Conservation (phyloP, 2,329 filamentous ascomycete genomes). For the Acrocalymma vagum region DNA sequence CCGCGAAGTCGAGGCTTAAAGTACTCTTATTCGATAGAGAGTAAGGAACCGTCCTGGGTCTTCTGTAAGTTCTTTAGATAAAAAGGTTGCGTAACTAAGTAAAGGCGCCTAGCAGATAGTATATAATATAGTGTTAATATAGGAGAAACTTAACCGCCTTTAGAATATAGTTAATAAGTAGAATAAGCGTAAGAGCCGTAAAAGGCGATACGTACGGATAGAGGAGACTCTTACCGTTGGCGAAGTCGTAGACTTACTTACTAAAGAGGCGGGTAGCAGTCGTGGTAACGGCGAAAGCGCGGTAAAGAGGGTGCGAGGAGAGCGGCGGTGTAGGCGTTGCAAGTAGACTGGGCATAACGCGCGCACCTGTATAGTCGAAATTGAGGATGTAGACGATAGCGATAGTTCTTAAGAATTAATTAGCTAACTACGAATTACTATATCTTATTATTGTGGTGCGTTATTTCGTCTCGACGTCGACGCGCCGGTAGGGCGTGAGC, state of each 20-base stretch:
- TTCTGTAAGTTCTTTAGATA: conserved; percentile 10
- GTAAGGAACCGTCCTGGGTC: conserved; percentile 9
- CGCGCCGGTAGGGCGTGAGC: conserved; percentile 1
- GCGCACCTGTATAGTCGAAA: conserved; percentile 13
- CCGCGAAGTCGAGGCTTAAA: conserved; percentile 10
- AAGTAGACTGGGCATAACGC: conserved; percentile 14
- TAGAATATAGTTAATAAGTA: background rate
- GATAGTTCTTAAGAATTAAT: background rate
- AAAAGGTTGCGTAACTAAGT: conserved; percentile 10
- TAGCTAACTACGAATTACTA: too few relatives aligned
- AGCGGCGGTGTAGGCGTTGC: conserved; percentile 16
- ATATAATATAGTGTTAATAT: conserved; percentile 14
- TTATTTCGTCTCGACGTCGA: too few relatives aligned
- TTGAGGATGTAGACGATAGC: conserved; percentile 14
- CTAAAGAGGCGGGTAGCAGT: conserved; percentile 11
- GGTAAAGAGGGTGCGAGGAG: conserved; percentile 12
- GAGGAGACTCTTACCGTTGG: conserved; percentile 5
- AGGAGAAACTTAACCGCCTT: conserved; percentile 5
- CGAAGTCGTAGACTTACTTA: conserved; percentile 8
- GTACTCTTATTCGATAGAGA: conserved; percentile 10
- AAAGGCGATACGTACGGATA: conserved; percentile 10
- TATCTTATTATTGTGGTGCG: too few relatives aligned
- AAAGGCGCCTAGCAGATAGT: conserved; percentile 15
- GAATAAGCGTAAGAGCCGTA: conserved; percentile 3
- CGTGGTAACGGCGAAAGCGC: conserved; percentile 2